Percentiles rank a stretch among this genome's conserved stretches.
These are phyloP conservation scores for Rhododendron kiyosumense DNA, from an alignment of 148 eudicot genomes.

Conservation along the genomic window DNA sequence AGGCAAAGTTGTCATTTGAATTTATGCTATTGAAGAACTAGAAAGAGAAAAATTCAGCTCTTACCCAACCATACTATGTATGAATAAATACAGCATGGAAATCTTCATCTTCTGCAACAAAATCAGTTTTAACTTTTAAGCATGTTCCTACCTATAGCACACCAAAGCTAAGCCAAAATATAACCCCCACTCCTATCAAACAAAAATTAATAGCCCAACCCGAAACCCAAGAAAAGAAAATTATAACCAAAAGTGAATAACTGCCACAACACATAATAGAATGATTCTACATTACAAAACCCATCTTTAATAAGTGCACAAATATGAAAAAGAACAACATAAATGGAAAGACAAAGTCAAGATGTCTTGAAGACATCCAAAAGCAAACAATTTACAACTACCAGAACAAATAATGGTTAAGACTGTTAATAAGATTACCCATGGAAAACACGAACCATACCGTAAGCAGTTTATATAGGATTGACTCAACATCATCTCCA, in stretches of 20 bases:
- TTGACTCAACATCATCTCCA: conserved; percentile 96
- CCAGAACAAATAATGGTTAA: background rate
- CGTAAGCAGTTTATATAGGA: conserved; percentile 75
- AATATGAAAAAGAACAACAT: background rate
- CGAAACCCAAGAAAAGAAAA: background rate
- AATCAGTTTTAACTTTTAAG: background rate
- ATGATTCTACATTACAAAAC: background rate
- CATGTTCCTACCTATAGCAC: background rate
- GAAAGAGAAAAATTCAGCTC: background rate
- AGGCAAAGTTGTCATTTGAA: background rate
- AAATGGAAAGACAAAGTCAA: background rate
- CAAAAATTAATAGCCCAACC: background rate
- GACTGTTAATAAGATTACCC: background rate
- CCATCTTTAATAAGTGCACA: background rate
- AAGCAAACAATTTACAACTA: background rate
- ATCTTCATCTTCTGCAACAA: background rate
- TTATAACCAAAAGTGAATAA: background rate
- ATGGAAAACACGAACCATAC: conserved; percentile 33
- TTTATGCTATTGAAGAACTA: background rate
- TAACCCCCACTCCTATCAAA: background rate
- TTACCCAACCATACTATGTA: background rate
- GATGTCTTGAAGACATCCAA: background rate
- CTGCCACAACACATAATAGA: background rate
- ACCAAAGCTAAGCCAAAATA: background rate
- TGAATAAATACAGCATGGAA: no score